These are phyloP conservation scores for Phialocephala sp. DNA, from an alignment of 2,329 filamentous ascomycete genomes.

Conservation along the genomic window DNA sequence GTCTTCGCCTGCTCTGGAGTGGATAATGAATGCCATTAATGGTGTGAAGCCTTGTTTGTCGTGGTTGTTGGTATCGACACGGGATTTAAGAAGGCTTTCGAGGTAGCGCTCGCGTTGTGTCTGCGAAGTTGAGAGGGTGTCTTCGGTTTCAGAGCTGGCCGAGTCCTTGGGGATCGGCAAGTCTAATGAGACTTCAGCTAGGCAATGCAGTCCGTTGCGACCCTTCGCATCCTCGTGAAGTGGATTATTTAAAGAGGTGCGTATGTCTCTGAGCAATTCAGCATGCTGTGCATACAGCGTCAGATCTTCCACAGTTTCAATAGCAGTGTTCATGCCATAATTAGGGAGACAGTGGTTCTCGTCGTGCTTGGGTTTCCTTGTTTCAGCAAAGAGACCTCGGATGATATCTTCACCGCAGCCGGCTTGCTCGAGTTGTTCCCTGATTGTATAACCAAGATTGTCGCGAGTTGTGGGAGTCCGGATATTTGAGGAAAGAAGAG, in stretches of 20 bases:
- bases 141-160: neutral
- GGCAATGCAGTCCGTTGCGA: conserved; percentile 2
- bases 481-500: no score
- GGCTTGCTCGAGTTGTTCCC: no score
- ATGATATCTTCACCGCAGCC: no score
- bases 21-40: conserved; percentile 19
- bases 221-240: neutral
- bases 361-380: no score
- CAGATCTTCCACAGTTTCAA: neutral
- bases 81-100: neutral
- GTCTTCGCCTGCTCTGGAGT: neutral
- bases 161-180: neutral
- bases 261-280: neutral
- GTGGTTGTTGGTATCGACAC: neutral
- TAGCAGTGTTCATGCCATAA: no score
- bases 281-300: neutral
- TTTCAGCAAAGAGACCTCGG: no score
- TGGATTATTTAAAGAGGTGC: neutral
- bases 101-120: neutral
- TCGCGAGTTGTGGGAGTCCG: no score
- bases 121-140: neutral
- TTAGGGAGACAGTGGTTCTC: no score
- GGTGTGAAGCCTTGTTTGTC: conserved; percentile 16
- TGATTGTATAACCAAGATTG: no score
- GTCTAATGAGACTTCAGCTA: neutral